Evolutionary conservation across 2,329 filamentous ascomycete genomes (phyloP).

Genomic region (Aschersonia sp.): DNA sequence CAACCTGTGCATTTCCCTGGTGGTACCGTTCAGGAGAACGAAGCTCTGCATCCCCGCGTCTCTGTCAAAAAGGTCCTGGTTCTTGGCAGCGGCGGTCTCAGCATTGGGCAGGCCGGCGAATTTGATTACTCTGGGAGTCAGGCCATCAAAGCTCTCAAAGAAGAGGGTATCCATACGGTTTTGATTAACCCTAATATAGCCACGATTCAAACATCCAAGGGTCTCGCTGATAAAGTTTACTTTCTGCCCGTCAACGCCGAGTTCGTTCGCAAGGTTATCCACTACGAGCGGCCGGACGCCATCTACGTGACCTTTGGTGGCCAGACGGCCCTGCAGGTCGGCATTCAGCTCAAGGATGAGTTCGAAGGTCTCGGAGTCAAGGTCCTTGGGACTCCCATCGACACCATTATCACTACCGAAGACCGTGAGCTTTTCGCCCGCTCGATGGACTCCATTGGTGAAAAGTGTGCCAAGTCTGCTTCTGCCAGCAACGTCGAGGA

Average conservation of each 20-base stretch:
- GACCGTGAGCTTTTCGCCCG: conserved; percentile 94
- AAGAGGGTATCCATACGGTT: conserved; percentile 95
- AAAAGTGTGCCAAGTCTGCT: conserved; percentile 95
- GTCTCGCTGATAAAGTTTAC: conserved; percentile 95
- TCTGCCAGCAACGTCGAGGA: conserved; percentile 82
- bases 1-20: conserved; percentile 78
- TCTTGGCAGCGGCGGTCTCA: conserved; percentile 84
- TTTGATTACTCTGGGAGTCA: conserved; percentile 98
- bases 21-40: conserved; percentile 65
- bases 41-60: conserved; percentile 60
- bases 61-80: conserved; percentile 89
- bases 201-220: conserved; percentile 96
- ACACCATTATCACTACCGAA: conserved; percentile 97
- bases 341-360: conserved; percentile 94
- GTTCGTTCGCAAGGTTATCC: conserved; percentile 94
- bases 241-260: conserved; percentile 95
- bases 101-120: conserved; percentile 94
- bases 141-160: conserved; percentile 94
- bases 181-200: conserved; percentile 99
- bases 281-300: conserved; percentile 84
- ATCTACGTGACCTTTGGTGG: conserved; percentile 98
- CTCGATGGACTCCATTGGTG: conserved; percentile 95
- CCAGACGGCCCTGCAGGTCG: conserved; percentile 90
- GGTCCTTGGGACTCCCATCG: conserved; percentile 90
- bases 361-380: conserved; percentile 85